phyloP scores from a whole-genome alignment of 2,329 filamentous ascomycete species.

The Elsinoe perseae region DNA sequence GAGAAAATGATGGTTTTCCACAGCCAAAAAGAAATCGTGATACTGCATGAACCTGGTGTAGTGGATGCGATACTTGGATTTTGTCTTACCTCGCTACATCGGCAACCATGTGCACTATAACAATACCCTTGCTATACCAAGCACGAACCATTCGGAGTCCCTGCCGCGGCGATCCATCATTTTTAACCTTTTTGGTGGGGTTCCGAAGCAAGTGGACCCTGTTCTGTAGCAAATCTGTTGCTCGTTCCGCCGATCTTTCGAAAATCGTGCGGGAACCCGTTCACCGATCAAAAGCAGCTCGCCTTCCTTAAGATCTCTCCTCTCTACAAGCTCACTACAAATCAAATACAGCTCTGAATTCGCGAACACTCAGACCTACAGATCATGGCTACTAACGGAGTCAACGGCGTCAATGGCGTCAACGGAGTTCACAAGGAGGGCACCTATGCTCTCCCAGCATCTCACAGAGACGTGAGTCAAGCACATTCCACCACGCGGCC shows the following conservation, averaged over 20 bases:
- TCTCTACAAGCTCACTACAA: background rate
- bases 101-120: background rate
- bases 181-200: background rate
- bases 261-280: conserved; percentile 11
- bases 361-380: background rate
- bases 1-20: background rate
- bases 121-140: background rate
- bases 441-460: conserved; percentile 56
- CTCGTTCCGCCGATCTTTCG: conserved; percentile 6
- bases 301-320: background rate
- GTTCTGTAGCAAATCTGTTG: conserved; percentile 1
- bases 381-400: conserved; percentile 24
- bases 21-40: background rate
- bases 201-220: conserved; percentile 7
- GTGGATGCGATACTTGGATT: background rate
- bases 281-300: conserved; percentile 10
- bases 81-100: background rate
- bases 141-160: background rate
- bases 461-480: conserved; percentile 55
- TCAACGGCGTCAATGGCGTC: conserved; percentile 21
- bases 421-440: conserved; percentile 29
- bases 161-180: background rate
- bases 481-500: conserved; percentile 9
- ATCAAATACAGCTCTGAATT: background rate
- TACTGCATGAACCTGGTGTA: background rate